phyloP scores from a whole-genome alignment of 306 rosid genomes.

The Vigna trinervia region DNA sequence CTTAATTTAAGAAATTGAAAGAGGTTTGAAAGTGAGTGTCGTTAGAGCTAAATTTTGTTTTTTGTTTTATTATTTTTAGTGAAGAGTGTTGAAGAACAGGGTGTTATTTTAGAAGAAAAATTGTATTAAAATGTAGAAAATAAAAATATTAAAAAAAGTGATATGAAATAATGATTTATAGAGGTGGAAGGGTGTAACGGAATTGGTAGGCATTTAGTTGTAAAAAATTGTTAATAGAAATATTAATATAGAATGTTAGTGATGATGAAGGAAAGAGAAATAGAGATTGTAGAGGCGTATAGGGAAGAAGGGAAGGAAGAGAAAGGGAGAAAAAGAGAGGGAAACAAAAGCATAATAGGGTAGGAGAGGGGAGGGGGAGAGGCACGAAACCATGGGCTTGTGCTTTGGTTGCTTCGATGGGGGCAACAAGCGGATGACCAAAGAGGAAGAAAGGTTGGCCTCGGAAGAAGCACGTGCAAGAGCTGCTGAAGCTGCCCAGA shows the following conservation, averaged over 20 bases:
- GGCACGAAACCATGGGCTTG: constrained; percentile 62
- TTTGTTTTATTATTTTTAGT: no score
- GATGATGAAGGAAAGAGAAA: constrained; percentile 20
- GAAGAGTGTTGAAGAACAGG: no score
- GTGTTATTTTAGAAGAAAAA: no score
- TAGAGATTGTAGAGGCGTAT: constrained; percentile 33
- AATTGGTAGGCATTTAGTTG: not conserved
- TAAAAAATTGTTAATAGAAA: constrained; percentile 13
- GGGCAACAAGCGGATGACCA: constrained; percentile 67
- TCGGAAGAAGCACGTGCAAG: constrained; percentile 79
- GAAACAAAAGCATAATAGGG: not conserved
- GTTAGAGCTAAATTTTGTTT: no score
- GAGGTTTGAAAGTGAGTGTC: no score
- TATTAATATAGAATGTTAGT: constrained; percentile 44
- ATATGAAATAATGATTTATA: no score
- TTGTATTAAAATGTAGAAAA: no score
- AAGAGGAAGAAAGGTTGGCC: constrained; percentile 80
- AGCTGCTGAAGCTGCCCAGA: constrained; percentile 97
- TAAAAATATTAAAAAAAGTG: no score
- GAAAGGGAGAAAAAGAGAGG: not conserved
- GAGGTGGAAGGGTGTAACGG: constrained; percentile 28
- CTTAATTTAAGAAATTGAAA: no score
- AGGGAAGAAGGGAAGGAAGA: not conserved
- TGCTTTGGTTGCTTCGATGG: constrained; percentile 84
- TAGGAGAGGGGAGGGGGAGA: not conserved